Evolutionary conservation across 306 rosid species (phyloP).

Genomic region (Quercus parvula): DNA sequence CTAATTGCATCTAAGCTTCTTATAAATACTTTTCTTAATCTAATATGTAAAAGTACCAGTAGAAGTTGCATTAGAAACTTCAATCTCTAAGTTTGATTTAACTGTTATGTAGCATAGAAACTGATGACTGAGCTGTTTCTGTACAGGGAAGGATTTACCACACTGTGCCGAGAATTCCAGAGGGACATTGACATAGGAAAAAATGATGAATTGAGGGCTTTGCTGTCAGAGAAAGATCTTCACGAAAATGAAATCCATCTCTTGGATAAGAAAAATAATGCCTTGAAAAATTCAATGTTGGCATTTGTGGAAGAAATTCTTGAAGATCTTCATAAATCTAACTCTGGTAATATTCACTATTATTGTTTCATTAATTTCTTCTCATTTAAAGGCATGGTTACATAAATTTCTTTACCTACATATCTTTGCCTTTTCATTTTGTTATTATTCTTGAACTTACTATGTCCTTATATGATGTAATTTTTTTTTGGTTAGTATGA

Average conservation of each 20-base stretch:
- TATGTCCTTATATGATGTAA: neutral
- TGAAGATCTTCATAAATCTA: slow-evolving; percentile 57
- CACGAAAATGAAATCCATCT: slow-evolving; percentile 53
- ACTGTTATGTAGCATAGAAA: neutral
- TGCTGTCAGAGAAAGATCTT: slow-evolving; percentile 50
- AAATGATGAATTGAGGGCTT: slow-evolving; percentile 29
- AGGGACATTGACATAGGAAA: slow-evolving; percentile 40
- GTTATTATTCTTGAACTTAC: neutral
- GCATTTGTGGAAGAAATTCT: slow-evolving; percentile 72
- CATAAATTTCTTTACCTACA: neutral
- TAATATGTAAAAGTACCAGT: neutral
- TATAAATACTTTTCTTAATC: neutral
- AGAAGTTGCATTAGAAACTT: neutral
- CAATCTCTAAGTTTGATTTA: neutral
- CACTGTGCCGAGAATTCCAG: slow-evolving; percentile 56
- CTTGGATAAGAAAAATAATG: slow-evolving; percentile 56
- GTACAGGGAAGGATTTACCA: slow-evolving; percentile 52
- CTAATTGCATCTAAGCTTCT: neutral
- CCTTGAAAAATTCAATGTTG: slow-evolving; percentile 52
- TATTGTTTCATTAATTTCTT: slow-evolving; percentile 1
- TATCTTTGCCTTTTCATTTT: neutral
- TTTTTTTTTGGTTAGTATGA: neutral
- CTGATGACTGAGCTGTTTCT: slow-evolving; percentile 4
- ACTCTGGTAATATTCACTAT: slow-evolving; percentile 35
- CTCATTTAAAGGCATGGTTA: neutral